phyloP scores from a whole-genome alignment of 2,329 filamentous ascomycete species.

The Colletotrichum horii region DNA sequence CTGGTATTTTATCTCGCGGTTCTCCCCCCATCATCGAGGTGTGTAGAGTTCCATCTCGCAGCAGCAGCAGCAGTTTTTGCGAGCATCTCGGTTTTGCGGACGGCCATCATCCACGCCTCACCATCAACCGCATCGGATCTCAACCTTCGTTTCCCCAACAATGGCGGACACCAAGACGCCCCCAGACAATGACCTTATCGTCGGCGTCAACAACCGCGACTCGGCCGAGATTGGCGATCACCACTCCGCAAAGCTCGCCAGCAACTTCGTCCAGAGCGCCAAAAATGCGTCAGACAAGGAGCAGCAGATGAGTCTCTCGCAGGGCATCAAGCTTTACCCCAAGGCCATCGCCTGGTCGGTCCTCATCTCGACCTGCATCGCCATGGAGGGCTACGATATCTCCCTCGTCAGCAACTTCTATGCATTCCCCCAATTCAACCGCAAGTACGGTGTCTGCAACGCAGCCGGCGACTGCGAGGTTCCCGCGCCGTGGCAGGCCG shows the following conservation, averaged over 20 bases:
- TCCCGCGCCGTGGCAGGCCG: constrained; percentile 67
- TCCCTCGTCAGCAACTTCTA: constrained; percentile 83
- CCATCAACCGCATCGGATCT: background rate
- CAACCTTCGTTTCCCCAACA: background rate
- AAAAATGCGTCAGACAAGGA: constrained; percentile 63
- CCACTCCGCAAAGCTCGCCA: constrained; percentile 28
- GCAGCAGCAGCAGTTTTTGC: background rate
- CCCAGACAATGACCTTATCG: background rate
- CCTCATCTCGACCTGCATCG: constrained; percentile 87
- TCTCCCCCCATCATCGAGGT: background rate
- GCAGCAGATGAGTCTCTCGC: constrained; percentile 72
- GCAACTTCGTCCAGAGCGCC: constrained; percentile 48
- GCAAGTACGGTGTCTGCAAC: constrained; percentile 58
- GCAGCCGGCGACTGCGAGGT: constrained; percentile 56
- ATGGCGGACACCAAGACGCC: constrained; percentile 13
- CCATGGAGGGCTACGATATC: constrained; percentile 91
- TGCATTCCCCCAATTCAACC: constrained; percentile 62
- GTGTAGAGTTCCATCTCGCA: background rate
- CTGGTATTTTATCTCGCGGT: background rate
- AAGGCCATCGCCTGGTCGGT: constrained; percentile 86
- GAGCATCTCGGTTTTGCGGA: background rate
- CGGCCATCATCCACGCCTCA: background rate
- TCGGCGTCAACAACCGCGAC: background rate
- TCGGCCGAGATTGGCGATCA: constrained; percentile 8
- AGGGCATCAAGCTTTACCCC: constrained; percentile 83